A percentile compares a stretch with the other conserved stretches of the same genome.
Evolutionary conservation across 805 yeast genomes (phyloP).

Genomic region (Isabelozyma heimii): DNA sequence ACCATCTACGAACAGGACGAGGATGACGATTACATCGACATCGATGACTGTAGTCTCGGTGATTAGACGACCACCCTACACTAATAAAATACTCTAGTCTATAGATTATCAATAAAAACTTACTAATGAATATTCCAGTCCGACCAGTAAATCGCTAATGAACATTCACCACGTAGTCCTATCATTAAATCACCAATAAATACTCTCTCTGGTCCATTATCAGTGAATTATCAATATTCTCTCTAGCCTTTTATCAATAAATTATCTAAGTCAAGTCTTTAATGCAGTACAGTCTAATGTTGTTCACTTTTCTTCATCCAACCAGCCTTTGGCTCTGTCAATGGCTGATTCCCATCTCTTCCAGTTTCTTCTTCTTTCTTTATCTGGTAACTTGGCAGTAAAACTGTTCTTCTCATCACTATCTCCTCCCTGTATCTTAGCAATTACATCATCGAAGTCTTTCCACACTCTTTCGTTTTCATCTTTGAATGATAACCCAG

Average conservation of each 20-base stretch:
- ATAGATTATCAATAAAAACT: background rate
- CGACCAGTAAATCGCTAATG: no score
- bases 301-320: slow-evolving; percentile 34
- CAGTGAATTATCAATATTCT: no score
- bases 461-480: slow-evolving; percentile 66
- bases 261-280: background rate
- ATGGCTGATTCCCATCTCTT: slow-evolving; percentile 83
- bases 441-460: slow-evolving; percentile 64
- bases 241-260: background rate
- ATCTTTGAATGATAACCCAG: slow-evolving; percentile 63
- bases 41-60: slow-evolving; percentile 8
- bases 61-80: background rate
- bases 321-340: slow-evolving; percentile 80
- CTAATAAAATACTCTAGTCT: background rate
- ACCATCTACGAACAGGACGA: slow-evolving; percentile 1
- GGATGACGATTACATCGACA: slow-evolving; percentile 12
- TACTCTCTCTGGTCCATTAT: no score
- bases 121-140: background rate
- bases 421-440: slow-evolving; percentile 30
- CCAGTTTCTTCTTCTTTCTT: slow-evolving; percentile 63
- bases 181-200: no score
- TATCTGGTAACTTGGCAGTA: slow-evolving; percentile 47
- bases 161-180: no score
- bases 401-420: slow-evolving; percentile 26
- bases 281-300: background rate